Evolutionary conservation across 768 basidiomycete species (phyloP).

Genomic region (Trametes cingulata): DNA sequence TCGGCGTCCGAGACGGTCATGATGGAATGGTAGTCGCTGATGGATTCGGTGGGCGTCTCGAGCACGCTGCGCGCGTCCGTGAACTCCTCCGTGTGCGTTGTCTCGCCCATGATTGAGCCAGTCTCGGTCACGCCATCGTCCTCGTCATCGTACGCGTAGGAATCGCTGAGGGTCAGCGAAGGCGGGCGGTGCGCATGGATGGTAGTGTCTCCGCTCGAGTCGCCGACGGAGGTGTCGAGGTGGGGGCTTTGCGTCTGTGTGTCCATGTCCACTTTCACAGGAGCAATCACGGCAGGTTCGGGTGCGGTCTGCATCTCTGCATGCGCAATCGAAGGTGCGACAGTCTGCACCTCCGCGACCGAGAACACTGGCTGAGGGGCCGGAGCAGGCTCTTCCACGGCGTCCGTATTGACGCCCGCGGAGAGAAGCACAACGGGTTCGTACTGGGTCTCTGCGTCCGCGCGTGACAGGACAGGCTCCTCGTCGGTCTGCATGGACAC

Average conservation of each 20-base stretch:
- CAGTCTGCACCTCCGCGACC: slow-evolving; percentile 26
- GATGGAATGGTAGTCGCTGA: slow-evolving; percentile 78
- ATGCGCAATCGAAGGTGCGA: slow-evolving; percentile 9
- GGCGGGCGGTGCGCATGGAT: slow-evolving; percentile 22
- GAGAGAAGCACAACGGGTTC: slow-evolving; percentile 33
- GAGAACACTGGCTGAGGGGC: slow-evolving; percentile 21
- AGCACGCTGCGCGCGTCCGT: slow-evolving; percentile 71
- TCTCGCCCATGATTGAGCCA: slow-evolving; percentile 49
- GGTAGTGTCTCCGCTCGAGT: slow-evolving; percentile 35
- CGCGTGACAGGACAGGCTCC: slow-evolving; percentile 29
- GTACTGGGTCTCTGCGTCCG: slow-evolving; percentile 55
- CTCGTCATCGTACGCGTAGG: slow-evolving; percentile 35
- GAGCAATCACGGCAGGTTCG: slow-evolving; percentile 21
- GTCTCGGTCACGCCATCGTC: slow-evolving; percentile 56
- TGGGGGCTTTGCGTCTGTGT: slow-evolving; percentile 23
- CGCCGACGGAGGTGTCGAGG: slow-evolving; percentile 20
- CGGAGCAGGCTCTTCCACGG: slow-evolving; percentile 25
- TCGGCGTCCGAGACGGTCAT: slow-evolving; percentile 70
- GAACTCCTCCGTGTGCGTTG: slow-evolving; percentile 70
- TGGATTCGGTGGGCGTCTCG: slow-evolving; percentile 63
- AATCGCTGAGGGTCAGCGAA: slow-evolving; percentile 14
- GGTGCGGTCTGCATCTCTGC: slow-evolving; percentile 37
- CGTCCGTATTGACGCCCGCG: slow-evolving; percentile 41
- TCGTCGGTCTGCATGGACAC: slow-evolving; percentile 36
- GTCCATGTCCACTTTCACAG: slow-evolving; percentile 25